Percentiles rank a stretch among this genome's conserved stretches.
Evolutionary conservation across 768 basidiomycete genomes (phyloP).

Genomic region (Termitomyces sp.): DNA sequence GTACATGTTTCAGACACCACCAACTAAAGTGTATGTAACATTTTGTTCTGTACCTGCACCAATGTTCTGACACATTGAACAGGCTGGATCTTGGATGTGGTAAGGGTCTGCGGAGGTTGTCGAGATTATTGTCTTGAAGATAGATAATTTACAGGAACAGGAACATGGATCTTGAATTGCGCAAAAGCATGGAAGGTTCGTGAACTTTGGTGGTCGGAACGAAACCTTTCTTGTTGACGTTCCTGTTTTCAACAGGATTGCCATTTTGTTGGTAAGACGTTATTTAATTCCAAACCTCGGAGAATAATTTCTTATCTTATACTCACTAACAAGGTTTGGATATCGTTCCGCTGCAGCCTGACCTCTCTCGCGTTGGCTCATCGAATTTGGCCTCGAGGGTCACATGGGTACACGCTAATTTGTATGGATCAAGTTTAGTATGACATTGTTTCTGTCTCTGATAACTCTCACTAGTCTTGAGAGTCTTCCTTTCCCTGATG

Average conservation of each 20-base stretch:
- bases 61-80: constrained; percentile 10
- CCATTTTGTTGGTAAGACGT: constrained; percentile 53
- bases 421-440: constrained; percentile 37
- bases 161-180: constrained; percentile 65
- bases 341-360: constrained; percentile 66
- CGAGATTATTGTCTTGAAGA: background rate
- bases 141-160: constrained; percentile 46
- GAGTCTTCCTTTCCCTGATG: constrained; percentile 60
- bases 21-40: constrained; percentile 48
- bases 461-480: constrained; percentile 42
- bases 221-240: background rate
- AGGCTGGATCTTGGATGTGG: constrained; percentile 74
- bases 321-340: constrained; percentile 45
- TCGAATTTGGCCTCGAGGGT: constrained; percentile 53
- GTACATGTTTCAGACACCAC: constrained; percentile 57
- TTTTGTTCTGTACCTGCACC: background rate
- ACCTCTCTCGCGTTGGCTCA: constrained; percentile 55
- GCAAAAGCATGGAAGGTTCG: constrained; percentile 60
- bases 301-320: background rate
- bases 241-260: constrained; percentile 31
- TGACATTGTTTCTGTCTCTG: background rate
- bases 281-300: too few species aligned
- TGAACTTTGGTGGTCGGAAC: constrained; percentile 11
- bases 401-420: constrained; percentile 70
- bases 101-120: constrained; percentile 22